phyloP scores from a whole-genome alignment of 805 yeast genomes.

The Hanseniaspora thailandica region DNA sequence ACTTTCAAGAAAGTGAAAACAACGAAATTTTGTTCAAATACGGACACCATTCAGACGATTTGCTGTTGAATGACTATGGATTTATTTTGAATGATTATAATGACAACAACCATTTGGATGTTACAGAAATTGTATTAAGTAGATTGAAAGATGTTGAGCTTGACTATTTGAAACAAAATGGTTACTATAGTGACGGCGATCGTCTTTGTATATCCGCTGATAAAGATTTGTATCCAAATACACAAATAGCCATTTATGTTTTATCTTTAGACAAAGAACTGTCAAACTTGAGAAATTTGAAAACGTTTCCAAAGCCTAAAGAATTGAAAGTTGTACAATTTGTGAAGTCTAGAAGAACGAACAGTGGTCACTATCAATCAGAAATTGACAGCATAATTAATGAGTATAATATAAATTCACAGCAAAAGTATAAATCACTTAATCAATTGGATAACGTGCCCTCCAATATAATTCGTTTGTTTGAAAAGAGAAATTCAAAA shows the following conservation, averaged over 20 bases:
- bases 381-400: not conserved
- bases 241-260: conserved; percentile 1
- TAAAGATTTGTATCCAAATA: not conserved
- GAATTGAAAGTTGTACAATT: not conserved
- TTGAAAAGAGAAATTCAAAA: not conserved
- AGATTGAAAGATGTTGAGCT: not conserved
- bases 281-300: not conserved
- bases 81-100: conserved; percentile 45
- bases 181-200: not conserved
- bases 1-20: conserved; percentile 18
- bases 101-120: conserved; percentile 59
- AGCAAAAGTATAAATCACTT: not conserved
- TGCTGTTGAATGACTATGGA: conserved; percentile 77
- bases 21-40: conserved; percentile 61
- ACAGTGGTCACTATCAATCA: not conserved
- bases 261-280: conserved; percentile 6
- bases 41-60: conserved; percentile 82
- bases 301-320: not conserved
- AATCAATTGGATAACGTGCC: not conserved
- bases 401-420: too few species aligned
- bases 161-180: not conserved
- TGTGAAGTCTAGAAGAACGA: not conserved
- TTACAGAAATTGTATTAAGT: conserved; percentile 28
- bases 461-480: not conserved
- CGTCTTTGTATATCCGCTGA: not conserved